Evolutionary conservation across 139 green algal species (phyloP).

Genomic region (Zygnema circumcarinatum): DNA sequence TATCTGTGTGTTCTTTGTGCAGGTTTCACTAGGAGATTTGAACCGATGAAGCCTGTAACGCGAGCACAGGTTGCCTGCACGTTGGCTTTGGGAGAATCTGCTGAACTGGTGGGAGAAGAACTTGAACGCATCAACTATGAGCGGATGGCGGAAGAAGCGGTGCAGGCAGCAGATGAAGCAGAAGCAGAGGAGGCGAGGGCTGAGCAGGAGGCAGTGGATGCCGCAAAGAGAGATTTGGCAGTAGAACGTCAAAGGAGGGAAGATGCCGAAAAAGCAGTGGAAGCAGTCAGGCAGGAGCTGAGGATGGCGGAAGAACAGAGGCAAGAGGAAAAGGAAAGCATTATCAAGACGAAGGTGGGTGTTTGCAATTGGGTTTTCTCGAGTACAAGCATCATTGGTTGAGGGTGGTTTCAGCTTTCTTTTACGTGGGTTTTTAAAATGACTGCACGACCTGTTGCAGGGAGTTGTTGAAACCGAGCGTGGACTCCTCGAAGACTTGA

Average conservation of each 20-base stretch:
- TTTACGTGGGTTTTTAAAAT: neutral
- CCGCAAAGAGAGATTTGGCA: neutral
- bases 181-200: neutral
- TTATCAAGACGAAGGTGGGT: neutral
- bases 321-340: neutral
- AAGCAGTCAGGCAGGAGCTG: slow-evolving; percentile 2
- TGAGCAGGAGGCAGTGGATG: neutral
- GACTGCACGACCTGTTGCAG: neutral
- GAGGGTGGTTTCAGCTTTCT: neutral
- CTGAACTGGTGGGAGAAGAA: slow-evolving; percentile 10
- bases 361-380: neutral
- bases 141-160: slow-evolving; percentile 1
- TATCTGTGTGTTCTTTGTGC: too few relatives aligned
- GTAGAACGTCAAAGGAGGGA: neutral
- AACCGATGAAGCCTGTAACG: slow-evolving; percentile 1
- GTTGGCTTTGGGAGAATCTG: neutral
- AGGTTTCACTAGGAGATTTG: slow-evolving; percentile 5
- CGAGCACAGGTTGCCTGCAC: neutral
- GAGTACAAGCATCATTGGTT: neutral
- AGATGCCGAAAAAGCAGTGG: slow-evolving; percentile 6
- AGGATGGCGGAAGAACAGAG: neutral
- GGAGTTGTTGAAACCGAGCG: neutral
- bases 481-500: neutral
- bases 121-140: neutral
- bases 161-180: neutral